Base-by-base conservation (phyloP, 129 eudicot species). In the Solidago caesia region DNA sequence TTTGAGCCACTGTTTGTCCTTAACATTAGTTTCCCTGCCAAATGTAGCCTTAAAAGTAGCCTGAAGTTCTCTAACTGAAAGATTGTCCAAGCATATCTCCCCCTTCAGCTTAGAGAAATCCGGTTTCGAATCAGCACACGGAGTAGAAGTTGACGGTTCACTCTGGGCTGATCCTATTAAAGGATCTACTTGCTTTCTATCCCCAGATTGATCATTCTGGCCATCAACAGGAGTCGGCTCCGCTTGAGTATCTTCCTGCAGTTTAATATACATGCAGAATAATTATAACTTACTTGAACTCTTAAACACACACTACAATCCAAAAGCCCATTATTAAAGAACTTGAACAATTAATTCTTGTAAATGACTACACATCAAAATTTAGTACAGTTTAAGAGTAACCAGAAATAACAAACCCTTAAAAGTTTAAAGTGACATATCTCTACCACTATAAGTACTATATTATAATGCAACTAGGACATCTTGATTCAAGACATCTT, bases 1-100 rank as follows among this genome's bases (percentile, higher is more conserved):
- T 74, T 91, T 91, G 65, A 95, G 97, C 99, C 99, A 95, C 75
- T 87, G 93, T 59, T 95, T 95, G 83, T 95, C 99, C 80, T 95
- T 95, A 60, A 87, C 96, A 70, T 97, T 85, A 74, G 99, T 95
- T 77, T 89, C 92, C 74, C 99, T 86, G 16, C 99, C 99, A 83
- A 95, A 95, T 45, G 97, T 84, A 44, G 99, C 99, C 80, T 65
- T 87, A 63, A 91, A 95, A 74, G 96, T 95, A 73, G 93, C 99
- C 67, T 91, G 99, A 81, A 95, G 96, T 79, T 91, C 99, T 81
- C 80, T 86, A 48, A 95, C 97, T 57, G 96, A 78, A 45, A 95
- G 91, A 45, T 82, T 84, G 73, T 95, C 96, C 64, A 95, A 75
- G 77, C 86, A 72, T 67, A 95, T 87, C 82, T 91, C 85, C 73